These are phyloP conservation scores for Mucor sp. DNA, from an alignment of 371 early-diverging fungal species.

Conservation along the genomic window DNA sequence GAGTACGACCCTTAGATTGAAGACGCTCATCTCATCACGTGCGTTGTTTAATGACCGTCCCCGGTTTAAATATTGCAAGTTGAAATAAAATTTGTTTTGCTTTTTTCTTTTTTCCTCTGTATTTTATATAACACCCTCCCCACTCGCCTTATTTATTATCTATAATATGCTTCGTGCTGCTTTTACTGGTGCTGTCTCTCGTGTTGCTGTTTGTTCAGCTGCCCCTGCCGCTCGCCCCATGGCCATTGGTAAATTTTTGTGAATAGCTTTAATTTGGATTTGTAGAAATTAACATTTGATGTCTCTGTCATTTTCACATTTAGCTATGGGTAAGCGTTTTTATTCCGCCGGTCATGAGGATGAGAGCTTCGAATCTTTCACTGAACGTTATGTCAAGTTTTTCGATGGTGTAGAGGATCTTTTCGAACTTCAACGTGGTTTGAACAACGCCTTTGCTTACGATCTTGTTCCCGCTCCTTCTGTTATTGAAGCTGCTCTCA, in stretches of 20 bases:
- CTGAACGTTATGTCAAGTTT: constrained; percentile 81
- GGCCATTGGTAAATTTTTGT: constrained; percentile 25
- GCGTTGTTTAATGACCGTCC: constrained; percentile 14
- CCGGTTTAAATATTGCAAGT: constrained; percentile 9
- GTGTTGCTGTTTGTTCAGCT: constrained; percentile 40
- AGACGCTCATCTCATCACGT: constrained; percentile 13
- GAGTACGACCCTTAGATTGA: background rate
- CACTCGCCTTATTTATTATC: constrained; percentile 30
- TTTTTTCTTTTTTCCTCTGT: constrained; percentile 22
- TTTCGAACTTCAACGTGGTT: constrained; percentile 95
- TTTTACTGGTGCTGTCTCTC: constrained; percentile 46
- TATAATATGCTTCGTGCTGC: constrained; percentile 54
- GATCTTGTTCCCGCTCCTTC: constrained; percentile 92
- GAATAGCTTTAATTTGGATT: background rate
- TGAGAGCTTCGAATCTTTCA: constrained; percentile 81
- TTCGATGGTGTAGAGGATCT: constrained; percentile 92
- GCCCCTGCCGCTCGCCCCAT: constrained; percentile 33
- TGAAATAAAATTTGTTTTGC: constrained; percentile 3
- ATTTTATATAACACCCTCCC: constrained; percentile 32
- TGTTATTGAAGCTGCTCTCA: constrained; percentile 86
- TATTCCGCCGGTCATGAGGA: constrained; percentile 75
- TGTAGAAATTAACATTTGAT: constrained; percentile 1
- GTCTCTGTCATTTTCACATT: background rate
- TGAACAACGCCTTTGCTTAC: constrained; percentile 96
- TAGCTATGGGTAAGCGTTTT: constrained; percentile 52